Evolutionary conservation across 148 eudicot genomes (phyloP).

Genomic region (Persicaria maculosa): DNA sequence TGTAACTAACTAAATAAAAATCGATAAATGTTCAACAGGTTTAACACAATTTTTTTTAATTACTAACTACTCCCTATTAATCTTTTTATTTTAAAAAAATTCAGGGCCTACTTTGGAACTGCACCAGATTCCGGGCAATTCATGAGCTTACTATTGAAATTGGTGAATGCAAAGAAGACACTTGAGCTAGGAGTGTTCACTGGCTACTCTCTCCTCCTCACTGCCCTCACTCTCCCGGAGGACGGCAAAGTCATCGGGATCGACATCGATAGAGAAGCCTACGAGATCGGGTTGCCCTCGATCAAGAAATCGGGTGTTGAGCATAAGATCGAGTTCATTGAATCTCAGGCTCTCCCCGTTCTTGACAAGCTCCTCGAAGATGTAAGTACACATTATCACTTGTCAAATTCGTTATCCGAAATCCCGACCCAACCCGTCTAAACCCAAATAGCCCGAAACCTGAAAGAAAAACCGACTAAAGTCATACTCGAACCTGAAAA

Average conservation of each 20-base stretch:
- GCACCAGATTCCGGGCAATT: constrained; percentile 33
- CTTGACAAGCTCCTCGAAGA: constrained; percentile 15
- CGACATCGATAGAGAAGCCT: constrained; percentile 6
- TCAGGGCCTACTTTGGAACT: constrained; percentile 27
- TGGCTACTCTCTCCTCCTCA: constrained; percentile 38
- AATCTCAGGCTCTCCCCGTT: constrained; percentile 13
- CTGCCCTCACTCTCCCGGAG: constrained; percentile 38
- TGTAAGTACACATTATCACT: constrained; percentile 4
- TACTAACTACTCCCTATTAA: no score
- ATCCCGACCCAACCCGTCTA: no score
- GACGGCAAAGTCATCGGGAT: constrained; percentile 24
- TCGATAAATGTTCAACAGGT: no score
- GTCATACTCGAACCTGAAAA: no score
- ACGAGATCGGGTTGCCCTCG: constrained; percentile 13
- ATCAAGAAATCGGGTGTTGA: constrained; percentile 15
- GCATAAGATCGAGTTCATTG: constrained; percentile 15
- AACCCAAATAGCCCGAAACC: no score
- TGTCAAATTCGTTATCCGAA: no score
- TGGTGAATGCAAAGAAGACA: constrained; percentile 33
- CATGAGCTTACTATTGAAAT: constrained; percentile 27
- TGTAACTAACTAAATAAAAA: no score
- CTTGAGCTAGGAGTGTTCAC: constrained; percentile 48
- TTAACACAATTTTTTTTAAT: no score
- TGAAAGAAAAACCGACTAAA: no score
- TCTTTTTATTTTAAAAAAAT: no score